Conservation (phyloP, 441 rosid species). For the Metrosideros polymorpha region DNA sequence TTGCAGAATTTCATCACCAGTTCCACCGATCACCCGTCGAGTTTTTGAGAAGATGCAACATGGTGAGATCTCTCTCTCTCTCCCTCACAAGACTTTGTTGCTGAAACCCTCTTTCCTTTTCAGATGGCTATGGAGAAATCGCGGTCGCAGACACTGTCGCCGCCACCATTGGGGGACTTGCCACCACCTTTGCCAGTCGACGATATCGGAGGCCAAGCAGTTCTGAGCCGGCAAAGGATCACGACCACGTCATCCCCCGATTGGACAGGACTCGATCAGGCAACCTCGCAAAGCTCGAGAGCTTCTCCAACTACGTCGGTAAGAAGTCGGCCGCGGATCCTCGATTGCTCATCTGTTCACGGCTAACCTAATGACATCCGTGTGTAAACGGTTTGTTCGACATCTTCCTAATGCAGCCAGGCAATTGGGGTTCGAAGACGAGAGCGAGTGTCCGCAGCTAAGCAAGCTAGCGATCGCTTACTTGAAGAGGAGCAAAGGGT, state of each 20-base stretch:
- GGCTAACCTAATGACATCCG: not conserved
- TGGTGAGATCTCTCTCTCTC: not conserved
- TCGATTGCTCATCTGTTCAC: not conserved
- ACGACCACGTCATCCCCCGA: constrained; percentile 24
- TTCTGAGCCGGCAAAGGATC: not conserved
- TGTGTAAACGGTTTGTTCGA: not conserved
- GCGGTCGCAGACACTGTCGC: constrained; percentile 14
- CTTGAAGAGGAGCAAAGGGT: constrained; percentile 38
- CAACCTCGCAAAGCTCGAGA: constrained; percentile 45
- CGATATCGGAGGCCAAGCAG: constrained; percentile 7
- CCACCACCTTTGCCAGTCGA: constrained; percentile 15
- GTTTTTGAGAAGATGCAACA: not conserved
- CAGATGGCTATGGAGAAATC: constrained; percentile 13
- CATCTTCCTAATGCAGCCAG: constrained; percentile 33
- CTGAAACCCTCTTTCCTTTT: not conserved
- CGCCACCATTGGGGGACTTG: constrained; percentile 30
- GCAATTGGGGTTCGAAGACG: constrained; percentile 63
- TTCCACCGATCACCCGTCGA: not conserved
- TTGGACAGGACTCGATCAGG: constrained; percentile 44
- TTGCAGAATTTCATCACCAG: not conserved
- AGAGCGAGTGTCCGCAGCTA: constrained; percentile 53
- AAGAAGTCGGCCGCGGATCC: not conserved
- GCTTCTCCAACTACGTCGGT: constrained; percentile 80
- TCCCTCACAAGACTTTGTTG: not conserved
- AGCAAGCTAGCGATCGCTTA: constrained; percentile 56